These are phyloP conservation scores for Penicillium goetzii DNA, from an alignment of 495 filamentous ascomycete species.

Conservation along the genomic window DNA sequence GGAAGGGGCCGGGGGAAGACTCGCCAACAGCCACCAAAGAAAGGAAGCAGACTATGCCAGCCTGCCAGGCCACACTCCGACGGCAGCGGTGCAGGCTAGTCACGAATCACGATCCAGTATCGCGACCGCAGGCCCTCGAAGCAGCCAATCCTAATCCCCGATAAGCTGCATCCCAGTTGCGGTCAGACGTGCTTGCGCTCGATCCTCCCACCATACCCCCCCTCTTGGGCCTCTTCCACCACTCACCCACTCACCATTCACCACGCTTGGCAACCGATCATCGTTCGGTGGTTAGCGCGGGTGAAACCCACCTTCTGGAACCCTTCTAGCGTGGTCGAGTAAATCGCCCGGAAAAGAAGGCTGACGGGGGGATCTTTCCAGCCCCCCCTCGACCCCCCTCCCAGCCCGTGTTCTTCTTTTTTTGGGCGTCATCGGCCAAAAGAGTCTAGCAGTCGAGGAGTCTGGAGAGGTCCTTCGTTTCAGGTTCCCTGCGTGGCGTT, in stretches of 20 bases:
- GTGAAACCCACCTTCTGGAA: constrained; percentile 22
- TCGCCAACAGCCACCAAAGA: background rate
- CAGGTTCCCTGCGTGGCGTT: constrained; percentile 13
- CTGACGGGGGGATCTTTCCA: background rate
- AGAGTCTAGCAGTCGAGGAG: background rate
- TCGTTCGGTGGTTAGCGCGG: constrained; percentile 8
- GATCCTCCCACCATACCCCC: constrained; percentile 9
- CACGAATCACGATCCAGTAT: background rate
- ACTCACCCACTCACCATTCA: background rate
- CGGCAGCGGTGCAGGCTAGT: background rate
- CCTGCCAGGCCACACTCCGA: background rate
- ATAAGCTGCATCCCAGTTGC: constrained; percentile 26
- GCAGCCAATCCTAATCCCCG: constrained; percentile 14
- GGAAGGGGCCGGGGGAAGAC: background rate
- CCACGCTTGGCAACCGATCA: constrained; percentile 18
- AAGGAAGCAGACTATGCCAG: background rate
- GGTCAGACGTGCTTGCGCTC: constrained; percentile 28
- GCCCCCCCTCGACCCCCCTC: background rate
- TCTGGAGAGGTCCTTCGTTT: constrained; percentile 6
- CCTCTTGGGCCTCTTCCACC: constrained; percentile 3
- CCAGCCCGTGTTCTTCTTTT: background rate
- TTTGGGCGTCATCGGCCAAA: constrained; percentile 8
- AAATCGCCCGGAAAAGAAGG: constrained; percentile 1
- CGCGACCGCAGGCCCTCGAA: background rate
- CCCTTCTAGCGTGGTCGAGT: constrained; percentile 30